Evolutionary conservation across 805 yeast species (phyloP).

Genomic region (Lipomyces sp.): DNA sequence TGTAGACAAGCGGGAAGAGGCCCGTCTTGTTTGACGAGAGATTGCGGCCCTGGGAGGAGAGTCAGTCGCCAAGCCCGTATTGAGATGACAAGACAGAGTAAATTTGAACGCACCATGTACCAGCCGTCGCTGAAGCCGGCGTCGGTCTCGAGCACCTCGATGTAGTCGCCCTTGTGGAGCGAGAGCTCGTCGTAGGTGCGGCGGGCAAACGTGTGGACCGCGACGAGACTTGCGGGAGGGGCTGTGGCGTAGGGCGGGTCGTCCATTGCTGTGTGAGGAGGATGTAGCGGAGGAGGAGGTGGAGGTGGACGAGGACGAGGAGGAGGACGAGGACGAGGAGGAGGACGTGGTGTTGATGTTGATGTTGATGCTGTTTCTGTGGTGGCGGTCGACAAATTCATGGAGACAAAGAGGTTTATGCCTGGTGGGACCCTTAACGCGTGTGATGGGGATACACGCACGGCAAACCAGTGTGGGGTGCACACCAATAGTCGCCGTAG

Average conservation of each 20-base stretch:
- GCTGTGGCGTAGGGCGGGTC: not conserved
- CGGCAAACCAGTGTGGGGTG: no score
- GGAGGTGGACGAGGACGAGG: not conserved
- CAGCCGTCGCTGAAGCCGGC: slow-evolving; percentile 94
- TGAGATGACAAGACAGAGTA: slow-evolving; percentile 3
- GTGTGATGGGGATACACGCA: no score
- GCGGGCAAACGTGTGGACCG: slow-evolving; percentile 82
- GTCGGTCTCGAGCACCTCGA: slow-evolving; percentile 90
- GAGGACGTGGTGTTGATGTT: no score
- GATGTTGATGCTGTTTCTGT: no score
- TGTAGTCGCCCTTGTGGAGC: slow-evolving; percentile 74
- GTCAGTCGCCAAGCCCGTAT: not conserved
- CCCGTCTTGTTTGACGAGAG: slow-evolving; percentile 72
- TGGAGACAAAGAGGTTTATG: no score
- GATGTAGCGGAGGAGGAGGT: not conserved
- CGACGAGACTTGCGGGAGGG: slow-evolving; percentile 39
- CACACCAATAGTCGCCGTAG: no score
- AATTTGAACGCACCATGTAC: slow-evolving; percentile 58
- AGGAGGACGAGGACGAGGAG: no score
- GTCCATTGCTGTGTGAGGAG: not conserved
- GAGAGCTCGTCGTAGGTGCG: slow-evolving; percentile 87
- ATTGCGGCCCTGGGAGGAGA: slow-evolving; percentile 58
- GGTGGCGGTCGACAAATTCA: no score
- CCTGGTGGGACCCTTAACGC: no score
- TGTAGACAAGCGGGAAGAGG: slow-evolving; percentile 84